Evolutionary conservation across 352 stramenopile species (phyloP).

Genomic region (Pythium grandisporangium): DNA sequence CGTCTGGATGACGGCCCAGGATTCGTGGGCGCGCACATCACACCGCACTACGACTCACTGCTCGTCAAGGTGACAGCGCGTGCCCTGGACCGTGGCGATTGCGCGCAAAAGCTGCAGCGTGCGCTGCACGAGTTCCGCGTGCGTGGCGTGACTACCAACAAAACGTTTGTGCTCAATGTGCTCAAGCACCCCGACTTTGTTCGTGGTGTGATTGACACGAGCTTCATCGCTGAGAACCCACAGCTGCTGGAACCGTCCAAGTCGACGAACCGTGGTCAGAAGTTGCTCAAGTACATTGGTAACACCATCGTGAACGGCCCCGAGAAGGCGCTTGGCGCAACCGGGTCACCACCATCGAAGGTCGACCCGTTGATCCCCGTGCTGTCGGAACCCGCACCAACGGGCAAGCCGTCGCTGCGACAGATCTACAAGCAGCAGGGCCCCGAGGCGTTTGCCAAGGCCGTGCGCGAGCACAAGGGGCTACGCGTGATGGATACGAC

Average conservation of each 20-base stretch:
- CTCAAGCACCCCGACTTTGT: slow-evolving; percentile 94
- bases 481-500: slow-evolving; percentile 97
- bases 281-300: slow-evolving; percentile 95
- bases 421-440: slow-evolving; percentile 93
- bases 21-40: slow-evolving; percentile 96
- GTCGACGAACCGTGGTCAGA: slow-evolving; percentile 91
- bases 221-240: slow-evolving; percentile 96
- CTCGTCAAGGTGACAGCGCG: slow-evolving; percentile 97
- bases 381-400: slow-evolving; percentile 22
- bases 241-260: slow-evolving; percentile 83
- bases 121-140: slow-evolving; percentile 95
- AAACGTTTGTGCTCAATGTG: slow-evolving; percentile 94
- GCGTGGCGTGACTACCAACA: slow-evolving; percentile 93
- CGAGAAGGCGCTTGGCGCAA: slow-evolving; percentile 89
- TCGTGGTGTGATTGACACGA: slow-evolving; percentile 90
- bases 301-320: slow-evolving; percentile 97
- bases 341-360: slow-evolving; percentile 72
- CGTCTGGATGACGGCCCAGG: slow-evolving; percentile 93
- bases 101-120: slow-evolving; percentile 90
- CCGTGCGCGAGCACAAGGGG: slow-evolving; percentile 90
- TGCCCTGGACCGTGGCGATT: slow-evolving; percentile 84
- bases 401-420: slow-evolving; percentile 45
- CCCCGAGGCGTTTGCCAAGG: slow-evolving; percentile 95
- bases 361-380: slow-evolving; percentile 88
- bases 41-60: slow-evolving; percentile 96